Percentiles rank a stretch among this genome's conserved stretches.
Conservation (phyloP, 2,329 filamentous ascomycete species). For the Nigrospora sphaerica region DNA sequence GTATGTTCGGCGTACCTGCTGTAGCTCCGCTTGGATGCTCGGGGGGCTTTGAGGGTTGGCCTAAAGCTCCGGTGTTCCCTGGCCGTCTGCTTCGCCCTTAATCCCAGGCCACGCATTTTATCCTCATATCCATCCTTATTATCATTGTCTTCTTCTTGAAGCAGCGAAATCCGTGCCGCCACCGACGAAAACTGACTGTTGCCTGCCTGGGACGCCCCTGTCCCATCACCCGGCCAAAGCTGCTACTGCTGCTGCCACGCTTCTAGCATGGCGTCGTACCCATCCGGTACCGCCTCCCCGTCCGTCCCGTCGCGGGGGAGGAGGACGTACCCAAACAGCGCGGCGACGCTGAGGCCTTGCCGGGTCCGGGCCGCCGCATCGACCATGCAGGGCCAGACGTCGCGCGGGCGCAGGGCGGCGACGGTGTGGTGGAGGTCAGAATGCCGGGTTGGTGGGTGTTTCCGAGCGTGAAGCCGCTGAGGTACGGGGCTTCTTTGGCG, state of each 20-base stretch:
- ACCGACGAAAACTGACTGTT: constrained; percentile 1
- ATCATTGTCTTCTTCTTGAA: not conserved
- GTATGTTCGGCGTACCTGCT: not conserved
- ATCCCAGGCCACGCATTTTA: not conserved
- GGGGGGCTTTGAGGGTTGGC: not conserved
- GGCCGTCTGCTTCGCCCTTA: too few relatives aligned
- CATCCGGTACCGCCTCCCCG: constrained; percentile 58
- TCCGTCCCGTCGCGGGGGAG: too few relatives aligned
- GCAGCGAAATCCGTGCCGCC: not conserved
- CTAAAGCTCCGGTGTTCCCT: too few relatives aligned
- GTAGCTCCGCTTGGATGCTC: not conserved
- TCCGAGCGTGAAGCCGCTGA: constrained; percentile 69
- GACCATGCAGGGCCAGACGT: constrained; percentile 79
- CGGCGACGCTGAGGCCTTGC: constrained; percentile 54
- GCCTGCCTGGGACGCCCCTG: not conserved
- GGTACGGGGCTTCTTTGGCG: constrained; percentile 53
- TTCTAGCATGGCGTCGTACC: constrained; percentile 58
- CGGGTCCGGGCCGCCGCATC: constrained; percentile 54
- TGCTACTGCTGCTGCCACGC: constrained; percentile 10
- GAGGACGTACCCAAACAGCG: constrained; percentile 49
- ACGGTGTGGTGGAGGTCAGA: constrained; percentile 50
- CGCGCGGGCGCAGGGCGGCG: constrained; percentile 58
- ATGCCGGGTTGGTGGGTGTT: constrained; percentile 66
- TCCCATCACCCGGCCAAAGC: too few relatives aligned
- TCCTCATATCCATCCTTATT: not conserved